These are phyloP conservation scores for Citrus sinensis DNA, from an alignment of 345 rosid genomes.

Conservation along the genomic window DNA sequence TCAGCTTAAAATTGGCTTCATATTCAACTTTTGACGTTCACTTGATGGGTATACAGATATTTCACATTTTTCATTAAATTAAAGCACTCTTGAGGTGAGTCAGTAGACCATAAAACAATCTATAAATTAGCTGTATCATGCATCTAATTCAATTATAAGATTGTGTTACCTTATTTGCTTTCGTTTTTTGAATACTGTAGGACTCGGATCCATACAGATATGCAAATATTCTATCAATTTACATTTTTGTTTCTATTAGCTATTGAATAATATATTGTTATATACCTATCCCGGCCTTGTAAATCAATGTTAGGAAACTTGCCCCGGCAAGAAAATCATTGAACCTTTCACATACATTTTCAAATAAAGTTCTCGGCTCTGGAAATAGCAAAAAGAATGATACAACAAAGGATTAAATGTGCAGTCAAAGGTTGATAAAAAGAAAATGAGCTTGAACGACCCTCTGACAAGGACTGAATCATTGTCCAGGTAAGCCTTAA, in stretches of 20 bases:
- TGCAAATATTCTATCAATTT: neutral
- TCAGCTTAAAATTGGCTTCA: neutral
- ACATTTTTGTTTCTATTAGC: neutral
- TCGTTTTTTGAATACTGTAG: neutral
- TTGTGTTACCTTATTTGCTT: neutral
- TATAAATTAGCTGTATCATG: neutral
- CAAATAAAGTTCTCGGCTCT: too few relatives aligned
- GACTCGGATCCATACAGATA: neutral
- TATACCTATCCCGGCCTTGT: too few relatives aligned
- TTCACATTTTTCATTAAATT: neutral
- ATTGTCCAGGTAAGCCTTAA: neutral
- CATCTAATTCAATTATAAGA: neutral
- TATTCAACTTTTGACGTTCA: conserved; percentile 5
- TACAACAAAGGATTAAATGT: neutral
- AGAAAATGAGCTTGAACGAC: neutral
- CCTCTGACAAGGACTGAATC: neutral
- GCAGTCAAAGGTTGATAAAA: neutral
- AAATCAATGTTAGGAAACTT: neutral
- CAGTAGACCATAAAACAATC: neutral
- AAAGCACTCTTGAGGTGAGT: neutral
- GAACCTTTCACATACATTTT: neutral
- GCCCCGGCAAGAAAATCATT: neutral
- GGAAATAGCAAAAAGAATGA: neutral
- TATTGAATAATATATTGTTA: neutral
- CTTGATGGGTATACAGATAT: neutral